phyloP scores from a whole-genome alignment of 306 rosid species.

The Vigna angularis region DNA sequence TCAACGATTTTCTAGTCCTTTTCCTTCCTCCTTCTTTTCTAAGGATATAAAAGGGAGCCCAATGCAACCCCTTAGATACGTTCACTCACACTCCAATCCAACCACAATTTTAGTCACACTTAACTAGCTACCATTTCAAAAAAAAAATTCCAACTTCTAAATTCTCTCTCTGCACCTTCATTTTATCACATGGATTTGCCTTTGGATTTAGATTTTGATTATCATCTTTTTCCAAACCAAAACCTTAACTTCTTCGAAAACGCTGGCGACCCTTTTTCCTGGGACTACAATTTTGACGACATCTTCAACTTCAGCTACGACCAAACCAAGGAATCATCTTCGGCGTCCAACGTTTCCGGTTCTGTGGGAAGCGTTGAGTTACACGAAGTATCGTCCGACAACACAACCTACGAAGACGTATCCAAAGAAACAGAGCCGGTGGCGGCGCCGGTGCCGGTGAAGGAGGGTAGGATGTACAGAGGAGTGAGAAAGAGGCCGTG shows the following conservation, averaged over 20 bases:
- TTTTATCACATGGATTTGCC: background rate
- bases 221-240: conserved; percentile 32
- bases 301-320: conserved; percentile 12
- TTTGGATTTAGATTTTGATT: conserved; percentile 54
- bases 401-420: background rate
- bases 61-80: background rate
- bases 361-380: conserved; percentile 15
- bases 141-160: background rate
- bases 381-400: conserved; percentile 50
- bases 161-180: no score
- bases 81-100: conserved; percentile 6
- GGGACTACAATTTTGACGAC: conserved; percentile 41
- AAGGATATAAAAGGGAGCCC: conserved; percentile 33
- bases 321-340: conserved; percentile 35
- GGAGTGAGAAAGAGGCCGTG: conserved; percentile 89
- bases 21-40: conserved; percentile 11
- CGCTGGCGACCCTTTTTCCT: conserved; percentile 14
- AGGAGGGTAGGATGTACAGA: conserved; percentile 34
- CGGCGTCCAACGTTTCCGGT: conserved; percentile 15
- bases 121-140: background rate
- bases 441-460: background rate
- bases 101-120: background rate
- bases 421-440: background rate
- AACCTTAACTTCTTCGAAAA: conserved; percentile 32
- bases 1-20: background rate